phyloP scores from a whole-genome alignment of 2,329 filamentous ascomycete species.

The Curvularia sp. region DNA sequence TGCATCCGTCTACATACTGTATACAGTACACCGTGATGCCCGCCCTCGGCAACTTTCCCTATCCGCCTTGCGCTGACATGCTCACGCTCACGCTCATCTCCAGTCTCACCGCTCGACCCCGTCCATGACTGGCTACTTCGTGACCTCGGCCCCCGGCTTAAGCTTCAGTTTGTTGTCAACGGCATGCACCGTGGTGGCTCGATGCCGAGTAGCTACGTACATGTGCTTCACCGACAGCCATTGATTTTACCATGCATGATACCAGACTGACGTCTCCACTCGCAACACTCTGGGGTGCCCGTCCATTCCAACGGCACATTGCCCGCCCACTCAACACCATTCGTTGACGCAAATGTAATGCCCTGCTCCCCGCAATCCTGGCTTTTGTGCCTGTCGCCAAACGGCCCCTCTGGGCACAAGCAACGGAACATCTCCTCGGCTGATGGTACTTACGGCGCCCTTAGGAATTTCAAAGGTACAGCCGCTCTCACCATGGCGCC shows the following conservation, averaged over 20 bases:
- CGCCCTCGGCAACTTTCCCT: background rate
- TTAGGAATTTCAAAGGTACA: background rate
- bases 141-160: background rate
- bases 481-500: slow-evolving; percentile 2
- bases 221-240: slow-evolving; percentile 31
- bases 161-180: slow-evolving; percentile 9
- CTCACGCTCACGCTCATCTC: background rate
- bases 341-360: slow-evolving; percentile 24
- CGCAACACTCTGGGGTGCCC: slow-evolving; percentile 31
- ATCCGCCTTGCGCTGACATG: background rate
- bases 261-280: slow-evolving; percentile 25
- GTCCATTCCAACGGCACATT: slow-evolving; percentile 23
- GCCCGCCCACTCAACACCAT: slow-evolving; percentile 23
- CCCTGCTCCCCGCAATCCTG: slow-evolving; percentile 40
- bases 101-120: slow-evolving; percentile 7
- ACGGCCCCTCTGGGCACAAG: slow-evolving; percentile 24
- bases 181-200: slow-evolving; percentile 18
- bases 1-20: too few relatives aligned
- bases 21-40: background rate
- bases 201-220: slow-evolving; percentile 16
- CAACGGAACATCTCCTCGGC: slow-evolving; percentile 45
- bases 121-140: background rate
- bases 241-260: slow-evolving; percentile 22
- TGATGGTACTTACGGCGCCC: background rate
- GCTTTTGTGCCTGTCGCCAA: slow-evolving; percentile 27